phyloP scores from a whole-genome alignment of 2,329 filamentous ascomycete species.

The Amesomyces nigricolor region DNA sequence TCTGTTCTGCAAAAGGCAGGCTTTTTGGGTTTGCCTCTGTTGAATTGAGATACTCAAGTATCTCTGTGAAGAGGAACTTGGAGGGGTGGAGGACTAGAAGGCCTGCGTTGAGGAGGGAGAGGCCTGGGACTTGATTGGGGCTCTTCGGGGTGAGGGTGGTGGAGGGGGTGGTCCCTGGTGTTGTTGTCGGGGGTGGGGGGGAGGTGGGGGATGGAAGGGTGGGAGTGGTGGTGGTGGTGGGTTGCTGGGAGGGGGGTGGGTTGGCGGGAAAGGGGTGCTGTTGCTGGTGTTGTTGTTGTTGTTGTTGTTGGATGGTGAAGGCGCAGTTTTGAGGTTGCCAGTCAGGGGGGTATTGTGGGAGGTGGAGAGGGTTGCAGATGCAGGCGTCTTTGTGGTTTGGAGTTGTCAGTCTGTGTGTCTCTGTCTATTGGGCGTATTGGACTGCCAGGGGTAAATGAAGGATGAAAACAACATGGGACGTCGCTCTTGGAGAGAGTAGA shows the following conservation, averaged over 20 bases:
- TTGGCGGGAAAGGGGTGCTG: constrained; percentile 33
- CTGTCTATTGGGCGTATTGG: no score
- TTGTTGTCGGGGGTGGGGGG: no score
- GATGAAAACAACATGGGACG: no score
- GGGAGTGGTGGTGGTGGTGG: no score
- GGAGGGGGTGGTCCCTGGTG: no score
- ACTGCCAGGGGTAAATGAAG: no score
- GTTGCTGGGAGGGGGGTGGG: no score
- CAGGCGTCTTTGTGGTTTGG: constrained; percentile 56
- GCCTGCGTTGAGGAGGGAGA: constrained; percentile 41
- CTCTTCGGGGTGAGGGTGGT: no score
- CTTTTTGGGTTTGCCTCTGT: constrained; percentile 31
- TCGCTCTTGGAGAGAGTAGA: constrained; percentile 35
- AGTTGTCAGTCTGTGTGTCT: no score
- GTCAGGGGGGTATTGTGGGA: constrained; percentile 65
- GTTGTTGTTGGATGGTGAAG: constrained; percentile 48
- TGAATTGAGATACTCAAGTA: constrained; percentile 45
- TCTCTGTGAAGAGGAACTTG: constrained; percentile 42
- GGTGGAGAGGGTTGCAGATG: constrained; percentile 36
- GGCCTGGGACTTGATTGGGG: no score
- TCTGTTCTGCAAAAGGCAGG: constrained; percentile 57
- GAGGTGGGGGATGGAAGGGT: no score
- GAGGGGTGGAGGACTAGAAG: constrained; percentile 53
- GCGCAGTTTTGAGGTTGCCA: constrained; percentile 55
- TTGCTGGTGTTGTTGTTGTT: constrained; percentile 4